phyloP scores from a whole-genome alignment of 1,284 basidiomycete genomes.

The Ustilago trichophora region DNA sequence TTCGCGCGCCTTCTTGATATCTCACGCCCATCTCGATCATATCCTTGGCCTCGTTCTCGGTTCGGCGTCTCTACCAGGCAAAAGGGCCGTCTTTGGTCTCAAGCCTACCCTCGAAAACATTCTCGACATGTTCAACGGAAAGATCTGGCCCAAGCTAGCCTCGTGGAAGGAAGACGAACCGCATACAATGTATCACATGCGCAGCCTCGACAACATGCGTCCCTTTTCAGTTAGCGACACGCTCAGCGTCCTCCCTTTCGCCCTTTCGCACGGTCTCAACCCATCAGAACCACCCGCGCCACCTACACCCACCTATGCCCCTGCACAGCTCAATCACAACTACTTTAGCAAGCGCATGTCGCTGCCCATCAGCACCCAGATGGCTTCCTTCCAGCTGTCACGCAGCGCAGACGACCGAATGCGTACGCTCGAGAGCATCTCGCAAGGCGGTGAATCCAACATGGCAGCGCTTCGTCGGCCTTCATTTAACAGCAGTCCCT shows the following conservation, averaged over 20 bases:
- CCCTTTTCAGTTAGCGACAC: slow-evolving; percentile 36
- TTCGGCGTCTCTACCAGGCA: slow-evolving; percentile 76
- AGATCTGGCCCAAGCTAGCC: slow-evolving; percentile 83
- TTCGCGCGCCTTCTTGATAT: slow-evolving; percentile 70
- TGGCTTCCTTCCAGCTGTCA: slow-evolving; percentile 37
- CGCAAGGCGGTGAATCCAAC: slow-evolving; percentile 27
- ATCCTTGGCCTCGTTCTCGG: slow-evolving; percentile 77
- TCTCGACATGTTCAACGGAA: slow-evolving; percentile 78
- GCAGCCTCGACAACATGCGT: slow-evolving; percentile 52
- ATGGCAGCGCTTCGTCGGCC: slow-evolving; percentile 23
- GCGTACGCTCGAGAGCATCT: slow-evolving; percentile 34
- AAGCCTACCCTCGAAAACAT: slow-evolving; percentile 75
- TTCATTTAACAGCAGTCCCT: slow-evolving; percentile 40
- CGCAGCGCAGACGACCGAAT: slow-evolving; percentile 25
- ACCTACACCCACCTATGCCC: slow-evolving; percentile 50
- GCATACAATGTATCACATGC: slow-evolving; percentile 58
- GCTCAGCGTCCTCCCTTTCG: slow-evolving; percentile 52
- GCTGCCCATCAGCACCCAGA: slow-evolving; percentile 49
- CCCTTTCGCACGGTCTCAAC: slow-evolving; percentile 57
- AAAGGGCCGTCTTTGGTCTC: slow-evolving; percentile 75
- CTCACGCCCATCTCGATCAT: slow-evolving; percentile 85
- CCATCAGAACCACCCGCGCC: slow-evolving; percentile 51
- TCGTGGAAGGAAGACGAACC: slow-evolving; percentile 73
- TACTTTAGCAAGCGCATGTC: slow-evolving; percentile 57
- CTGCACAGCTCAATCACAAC: slow-evolving; percentile 34